These are phyloP conservation scores for Mycosarcoma mackinlayi DNA, from an alignment of 1,284 basidiomycete genomes.

Conservation along the genomic window DNA sequence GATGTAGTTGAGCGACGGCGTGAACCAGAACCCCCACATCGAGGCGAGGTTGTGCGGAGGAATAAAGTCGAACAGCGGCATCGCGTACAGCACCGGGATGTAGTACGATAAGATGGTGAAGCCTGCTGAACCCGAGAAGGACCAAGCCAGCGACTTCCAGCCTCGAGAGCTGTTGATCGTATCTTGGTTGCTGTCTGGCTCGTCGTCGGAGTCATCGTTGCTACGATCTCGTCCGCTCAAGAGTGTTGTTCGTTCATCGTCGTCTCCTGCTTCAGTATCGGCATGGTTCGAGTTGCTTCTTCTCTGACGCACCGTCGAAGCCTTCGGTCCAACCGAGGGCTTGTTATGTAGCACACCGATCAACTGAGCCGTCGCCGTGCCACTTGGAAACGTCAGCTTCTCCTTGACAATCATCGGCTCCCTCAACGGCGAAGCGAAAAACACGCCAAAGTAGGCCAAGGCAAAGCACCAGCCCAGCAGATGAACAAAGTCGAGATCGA, in stretches of 20 bases:
- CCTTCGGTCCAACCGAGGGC: slow-evolving; percentile 14
- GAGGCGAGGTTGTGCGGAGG: slow-evolving; percentile 74
- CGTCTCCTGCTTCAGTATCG: slow-evolving; percentile 8
- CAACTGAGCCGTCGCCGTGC: slow-evolving; percentile 93
- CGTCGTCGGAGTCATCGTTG: neutral
- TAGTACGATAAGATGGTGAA: slow-evolving; percentile 75
- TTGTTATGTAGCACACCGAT: slow-evolving; percentile 84
- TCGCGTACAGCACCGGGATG: slow-evolving; percentile 87
- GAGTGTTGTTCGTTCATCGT: slow-evolving; percentile 23
- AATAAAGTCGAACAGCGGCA: slow-evolving; percentile 88
- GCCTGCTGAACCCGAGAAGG: slow-evolving; percentile 61
- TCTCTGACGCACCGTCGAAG: neutral
- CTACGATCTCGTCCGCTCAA: slow-evolving; percentile 8
- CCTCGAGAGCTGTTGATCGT: slow-evolving; percentile 22
- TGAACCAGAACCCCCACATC: slow-evolving; percentile 94
- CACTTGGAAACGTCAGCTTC: slow-evolving; percentile 90
- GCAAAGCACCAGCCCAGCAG: slow-evolving; percentile 47
- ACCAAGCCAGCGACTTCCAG: slow-evolving; percentile 49
- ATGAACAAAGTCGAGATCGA: slow-evolving; percentile 69
- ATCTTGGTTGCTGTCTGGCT: neutral
- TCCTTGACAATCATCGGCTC: slow-evolving; percentile 96
- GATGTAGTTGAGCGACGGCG: slow-evolving; percentile 80
- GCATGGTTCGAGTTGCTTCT: slow-evolving; percentile 5
- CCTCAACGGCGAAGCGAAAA: slow-evolving; percentile 89
- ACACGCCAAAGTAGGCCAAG: slow-evolving; percentile 75